These are phyloP conservation scores for Prosopis cineraria DNA, from an alignment of 306 rosid species.

Conservation along the genomic window DNA sequence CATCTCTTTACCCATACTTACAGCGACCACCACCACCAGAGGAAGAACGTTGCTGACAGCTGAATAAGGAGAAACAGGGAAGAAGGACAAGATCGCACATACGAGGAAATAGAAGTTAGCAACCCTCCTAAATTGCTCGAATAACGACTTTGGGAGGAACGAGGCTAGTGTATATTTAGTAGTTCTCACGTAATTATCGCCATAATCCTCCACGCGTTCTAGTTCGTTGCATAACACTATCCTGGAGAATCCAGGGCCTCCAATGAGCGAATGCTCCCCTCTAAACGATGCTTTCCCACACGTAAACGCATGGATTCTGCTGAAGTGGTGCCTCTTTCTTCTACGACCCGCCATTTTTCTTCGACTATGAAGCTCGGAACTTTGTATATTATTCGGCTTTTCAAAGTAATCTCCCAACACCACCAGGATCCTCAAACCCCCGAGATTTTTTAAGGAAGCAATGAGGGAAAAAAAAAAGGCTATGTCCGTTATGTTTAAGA, in stretches of 20 bases:
- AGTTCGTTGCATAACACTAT: slow-evolving; percentile 66
- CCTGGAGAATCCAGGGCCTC: slow-evolving; percentile 93
- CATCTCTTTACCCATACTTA: slow-evolving; percentile 79
- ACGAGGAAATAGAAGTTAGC: slow-evolving; percentile 86
- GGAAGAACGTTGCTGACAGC: slow-evolving; percentile 76
- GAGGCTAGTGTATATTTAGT: slow-evolving; percentile 73
- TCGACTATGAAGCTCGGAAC: not conserved
- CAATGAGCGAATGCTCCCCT: slow-evolving; percentile 73
- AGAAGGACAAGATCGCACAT: slow-evolving; percentile 73
- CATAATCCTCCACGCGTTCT: slow-evolving; percentile 46
- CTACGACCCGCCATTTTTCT: slow-evolving; percentile 52
- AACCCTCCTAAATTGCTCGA: slow-evolving; percentile 91
- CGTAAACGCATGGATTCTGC: slow-evolving; percentile 76
- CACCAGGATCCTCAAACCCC: not conserved
- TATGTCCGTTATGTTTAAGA: not conserved
- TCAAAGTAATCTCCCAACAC: not conserved
- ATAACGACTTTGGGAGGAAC: slow-evolving; percentile 81
- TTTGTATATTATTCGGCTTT: not conserved
- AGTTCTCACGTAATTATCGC: slow-evolving; percentile 74
- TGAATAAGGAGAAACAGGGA: slow-evolving; percentile 79
- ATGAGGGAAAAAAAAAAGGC: not conserved
- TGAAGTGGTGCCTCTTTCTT: slow-evolving; percentile 59
- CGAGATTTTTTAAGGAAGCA: not conserved
- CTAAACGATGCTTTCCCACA: slow-evolving; percentile 68
- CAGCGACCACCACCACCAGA: slow-evolving; percentile 79